Evolutionary conservation across 2,329 filamentous ascomycete species (phyloP).

Genomic region (Cladorrhinum sp.): DNA sequence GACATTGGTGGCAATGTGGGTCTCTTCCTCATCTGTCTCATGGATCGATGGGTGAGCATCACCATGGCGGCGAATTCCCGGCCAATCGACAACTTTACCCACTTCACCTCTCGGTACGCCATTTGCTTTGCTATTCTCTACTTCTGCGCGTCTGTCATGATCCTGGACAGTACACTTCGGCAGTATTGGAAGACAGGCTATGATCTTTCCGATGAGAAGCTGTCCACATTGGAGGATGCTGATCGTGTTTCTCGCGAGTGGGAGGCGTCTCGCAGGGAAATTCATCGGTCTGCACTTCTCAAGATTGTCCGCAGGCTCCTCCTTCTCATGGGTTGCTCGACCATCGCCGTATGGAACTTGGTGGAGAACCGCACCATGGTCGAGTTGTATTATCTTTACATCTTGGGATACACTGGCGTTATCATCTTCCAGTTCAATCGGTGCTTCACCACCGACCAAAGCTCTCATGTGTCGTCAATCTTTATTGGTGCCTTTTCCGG

Average conservation of each 20-base stretch:
- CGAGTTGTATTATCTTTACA: slow-evolving; percentile 36
- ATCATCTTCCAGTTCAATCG: slow-evolving; percentile 41
- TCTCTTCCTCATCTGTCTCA: slow-evolving; percentile 38
- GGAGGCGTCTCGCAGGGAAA: slow-evolving; percentile 23
- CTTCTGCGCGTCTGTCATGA: slow-evolving; percentile 39
- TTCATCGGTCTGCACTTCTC: slow-evolving; percentile 29
- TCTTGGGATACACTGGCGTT: slow-evolving; percentile 36
- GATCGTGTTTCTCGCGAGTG: slow-evolving; percentile 24
- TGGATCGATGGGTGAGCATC: slow-evolving; percentile 40
- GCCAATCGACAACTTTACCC: slow-evolving; percentile 31
- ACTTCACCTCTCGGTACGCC: slow-evolving; percentile 34
- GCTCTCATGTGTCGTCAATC: slow-evolving; percentile 34
- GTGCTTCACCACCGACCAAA: slow-evolving; percentile 38
- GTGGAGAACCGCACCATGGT: slow-evolving; percentile 32
- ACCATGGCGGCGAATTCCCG: slow-evolving; percentile 33
- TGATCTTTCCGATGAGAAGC: slow-evolving; percentile 34
- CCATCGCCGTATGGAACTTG: slow-evolving; percentile 36
- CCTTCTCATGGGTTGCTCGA: slow-evolving; percentile 33
- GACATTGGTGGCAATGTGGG: slow-evolving; percentile 30
- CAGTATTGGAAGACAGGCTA: slow-evolving; percentile 37
- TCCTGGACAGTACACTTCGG: slow-evolving; percentile 36
- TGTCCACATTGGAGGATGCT: slow-evolving; percentile 31
- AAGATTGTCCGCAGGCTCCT: slow-evolving; percentile 32
- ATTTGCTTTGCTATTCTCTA: slow-evolving; percentile 40
- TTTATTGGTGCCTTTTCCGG: slow-evolving; percentile 33